A percentile compares a stretch with the other conserved stretches of the same genome.
phyloP scores from a whole-genome alignment of 371 early-diverging fungal genomes.

The Mucor racemosus region DNA sequence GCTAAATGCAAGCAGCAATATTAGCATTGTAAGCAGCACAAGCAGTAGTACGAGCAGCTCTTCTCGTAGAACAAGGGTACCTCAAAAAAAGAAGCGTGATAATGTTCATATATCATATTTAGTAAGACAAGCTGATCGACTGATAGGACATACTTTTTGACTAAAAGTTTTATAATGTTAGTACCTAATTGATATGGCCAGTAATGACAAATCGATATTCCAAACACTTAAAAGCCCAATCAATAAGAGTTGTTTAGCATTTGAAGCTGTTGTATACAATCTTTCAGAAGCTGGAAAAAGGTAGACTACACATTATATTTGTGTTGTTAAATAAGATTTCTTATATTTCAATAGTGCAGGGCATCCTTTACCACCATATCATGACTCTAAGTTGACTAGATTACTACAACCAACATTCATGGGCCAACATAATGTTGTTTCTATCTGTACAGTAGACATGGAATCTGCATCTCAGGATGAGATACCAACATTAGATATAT shows the following conservation, averaged over 20 bases:
- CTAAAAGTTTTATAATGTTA: not conserved
- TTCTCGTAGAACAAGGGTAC: constrained; percentile 13
- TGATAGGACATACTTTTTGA: not conserved
- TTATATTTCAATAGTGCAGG: constrained; percentile 15
- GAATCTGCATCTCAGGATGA: constrained; percentile 69
- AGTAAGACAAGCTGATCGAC: not conserved
- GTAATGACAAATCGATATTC: constrained; percentile 26
- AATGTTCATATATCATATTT: constrained; percentile 19
- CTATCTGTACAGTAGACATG: constrained; percentile 83
- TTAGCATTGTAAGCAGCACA: constrained; percentile 12
- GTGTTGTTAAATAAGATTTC: not conserved
- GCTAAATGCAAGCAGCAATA: not conserved
- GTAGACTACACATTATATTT: not conserved
- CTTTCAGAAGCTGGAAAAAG: constrained; percentile 24
- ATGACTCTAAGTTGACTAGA: constrained; percentile 92
- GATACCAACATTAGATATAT: constrained; percentile 69
- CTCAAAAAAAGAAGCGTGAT: constrained; percentile 3
- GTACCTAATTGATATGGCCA: constrained; percentile 27
- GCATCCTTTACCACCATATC: constrained; percentile 80
- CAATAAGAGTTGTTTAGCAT: constrained; percentile 25
- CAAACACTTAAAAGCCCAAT: constrained; percentile 22
- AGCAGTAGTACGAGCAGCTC: constrained; percentile 15
- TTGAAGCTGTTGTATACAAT: constrained; percentile 24
- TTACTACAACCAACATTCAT: constrained; percentile 83
- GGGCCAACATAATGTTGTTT: constrained; percentile 78